Percentiles rank a stretch among this genome's conserved stretches.
Conservation (phyloP, 2,329 filamentous ascomycete species). For the Phyllosticta ampelicida region DNA sequence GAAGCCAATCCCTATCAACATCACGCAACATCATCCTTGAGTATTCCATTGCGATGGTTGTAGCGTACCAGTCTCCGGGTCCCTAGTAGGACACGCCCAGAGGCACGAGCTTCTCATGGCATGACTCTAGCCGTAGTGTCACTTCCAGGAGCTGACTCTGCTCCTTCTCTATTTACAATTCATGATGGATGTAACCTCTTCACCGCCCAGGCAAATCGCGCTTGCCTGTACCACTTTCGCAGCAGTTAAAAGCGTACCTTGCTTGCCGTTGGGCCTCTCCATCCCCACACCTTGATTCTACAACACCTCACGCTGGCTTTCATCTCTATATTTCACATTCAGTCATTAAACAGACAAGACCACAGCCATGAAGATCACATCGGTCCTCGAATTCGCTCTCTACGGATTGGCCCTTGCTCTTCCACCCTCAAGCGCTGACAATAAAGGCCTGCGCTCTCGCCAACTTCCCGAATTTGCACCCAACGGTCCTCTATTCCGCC, state of each 20-base stretch:
- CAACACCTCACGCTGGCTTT: no score
- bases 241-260: not conserved
- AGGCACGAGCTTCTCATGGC: not conserved
- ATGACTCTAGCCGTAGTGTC: not conserved
- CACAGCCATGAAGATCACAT: constrained; percentile 5
- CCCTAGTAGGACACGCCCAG: not conserved
- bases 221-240: not conserved
- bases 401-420: constrained; percentile 3
- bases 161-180: not conserved
- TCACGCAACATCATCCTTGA: not conserved
- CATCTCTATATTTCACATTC: not conserved
- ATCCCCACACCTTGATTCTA: not conserved
- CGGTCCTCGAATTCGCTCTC: not conserved
- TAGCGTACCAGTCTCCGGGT: not conserved
- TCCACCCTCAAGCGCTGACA: not conserved
- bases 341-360: not conserved
- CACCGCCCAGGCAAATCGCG: not conserved
- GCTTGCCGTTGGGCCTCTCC: not conserved
- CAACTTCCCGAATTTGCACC: constrained; percentile 2
- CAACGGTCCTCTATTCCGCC: constrained; percentile 4
- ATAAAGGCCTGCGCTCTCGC: not conserved
- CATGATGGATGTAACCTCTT: not conserved
- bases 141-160: not conserved
- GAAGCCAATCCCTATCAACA: not conserved
- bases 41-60: not conserved